A percentile compares a stretch with the other conserved stretches of the same genome.
These are phyloP conservation scores for Solanum lycopersicoides DNA, from an alignment of 257 asterid genomes.

Conservation along the genomic window DNA sequence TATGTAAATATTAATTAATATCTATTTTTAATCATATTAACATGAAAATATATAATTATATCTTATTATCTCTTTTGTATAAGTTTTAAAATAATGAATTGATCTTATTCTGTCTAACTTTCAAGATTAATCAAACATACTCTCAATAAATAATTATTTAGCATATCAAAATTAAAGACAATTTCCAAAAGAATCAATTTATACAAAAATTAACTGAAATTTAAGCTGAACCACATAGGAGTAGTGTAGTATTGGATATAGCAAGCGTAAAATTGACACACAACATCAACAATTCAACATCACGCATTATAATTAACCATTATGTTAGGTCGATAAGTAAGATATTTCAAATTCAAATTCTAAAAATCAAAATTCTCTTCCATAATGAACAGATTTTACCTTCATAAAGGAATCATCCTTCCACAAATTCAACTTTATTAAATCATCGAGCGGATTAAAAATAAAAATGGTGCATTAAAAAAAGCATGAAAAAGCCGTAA, in stretches of 20 bases:
- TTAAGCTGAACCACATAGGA: not conserved
- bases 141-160: not conserved
- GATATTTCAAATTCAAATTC: not conserved
- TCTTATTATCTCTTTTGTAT: not conserved
- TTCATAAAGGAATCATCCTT: not conserved
- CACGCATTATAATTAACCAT: not conserved
- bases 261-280: not conserved
- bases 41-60: not conserved
- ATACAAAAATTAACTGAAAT: not conserved
- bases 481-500: conserved; percentile 24
- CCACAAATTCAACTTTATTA: not conserved
- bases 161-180: not conserved
- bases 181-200: not conserved
- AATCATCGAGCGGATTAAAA: not conserved
- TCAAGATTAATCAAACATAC: not conserved
- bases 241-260: not conserved
- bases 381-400: not conserved
- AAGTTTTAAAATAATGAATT: not conserved
- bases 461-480: not conserved
- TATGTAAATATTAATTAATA: not conserved
- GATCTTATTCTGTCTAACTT: not conserved
- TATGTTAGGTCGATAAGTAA: not conserved
- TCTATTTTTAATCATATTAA: not conserved
- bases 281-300: not conserved
- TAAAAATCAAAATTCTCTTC: not conserved